Conservation (phyloP, 2,329 filamentous ascomycete species). For the Beauveria asiatica region DNA sequence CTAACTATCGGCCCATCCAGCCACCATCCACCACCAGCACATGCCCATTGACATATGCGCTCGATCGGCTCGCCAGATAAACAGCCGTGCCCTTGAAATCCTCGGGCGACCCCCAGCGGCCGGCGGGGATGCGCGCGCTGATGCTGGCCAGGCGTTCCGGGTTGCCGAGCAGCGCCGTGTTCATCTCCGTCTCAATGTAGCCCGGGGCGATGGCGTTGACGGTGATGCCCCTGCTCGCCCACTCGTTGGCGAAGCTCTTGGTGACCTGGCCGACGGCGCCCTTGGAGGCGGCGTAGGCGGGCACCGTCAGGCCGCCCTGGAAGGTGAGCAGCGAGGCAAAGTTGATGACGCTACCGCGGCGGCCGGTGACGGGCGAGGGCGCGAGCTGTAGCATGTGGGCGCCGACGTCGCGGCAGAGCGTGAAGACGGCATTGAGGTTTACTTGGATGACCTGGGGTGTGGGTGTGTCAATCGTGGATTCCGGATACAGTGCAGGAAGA, state of each 20-base stretch:
- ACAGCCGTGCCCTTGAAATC: slow-evolving; percentile 82
- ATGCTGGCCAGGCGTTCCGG: slow-evolving; percentile 63
- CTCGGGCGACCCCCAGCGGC: slow-evolving; percentile 72
- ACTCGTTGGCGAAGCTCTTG: slow-evolving; percentile 80
- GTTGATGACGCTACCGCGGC: slow-evolving; percentile 71
- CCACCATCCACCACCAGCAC: slow-evolving; percentile 79
- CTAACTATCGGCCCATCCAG: slow-evolving; percentile 73
- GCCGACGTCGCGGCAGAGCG: slow-evolving; percentile 66
- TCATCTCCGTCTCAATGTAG: slow-evolving; percentile 94
- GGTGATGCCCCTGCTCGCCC: slow-evolving; percentile 67
- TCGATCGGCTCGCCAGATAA: slow-evolving; percentile 68
- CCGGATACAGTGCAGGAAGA: neutral
- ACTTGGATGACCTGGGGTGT: slow-evolving; percentile 62
- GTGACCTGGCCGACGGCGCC: slow-evolving; percentile 79
- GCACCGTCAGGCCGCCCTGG: slow-evolving; percentile 81
- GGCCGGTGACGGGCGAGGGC: slow-evolving; percentile 38
- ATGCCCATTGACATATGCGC: slow-evolving; percentile 75
- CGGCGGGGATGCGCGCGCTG: slow-evolving; percentile 71
- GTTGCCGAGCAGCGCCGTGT: slow-evolving; percentile 70
- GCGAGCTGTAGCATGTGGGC: slow-evolving; percentile 63
- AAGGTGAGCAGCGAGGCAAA: slow-evolving; percentile 73
- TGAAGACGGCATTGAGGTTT: slow-evolving; percentile 77
- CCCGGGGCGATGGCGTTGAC: slow-evolving; percentile 88
- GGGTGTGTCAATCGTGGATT: neutral
- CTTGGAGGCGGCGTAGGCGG: slow-evolving; percentile 80